Percentiles rank a stretch among this genome's conserved stretches.
These are phyloP conservation scores for Coemansia sp. DNA, from an alignment of 192 early-diverging fungal genomes.

Conservation along the genomic window DNA sequence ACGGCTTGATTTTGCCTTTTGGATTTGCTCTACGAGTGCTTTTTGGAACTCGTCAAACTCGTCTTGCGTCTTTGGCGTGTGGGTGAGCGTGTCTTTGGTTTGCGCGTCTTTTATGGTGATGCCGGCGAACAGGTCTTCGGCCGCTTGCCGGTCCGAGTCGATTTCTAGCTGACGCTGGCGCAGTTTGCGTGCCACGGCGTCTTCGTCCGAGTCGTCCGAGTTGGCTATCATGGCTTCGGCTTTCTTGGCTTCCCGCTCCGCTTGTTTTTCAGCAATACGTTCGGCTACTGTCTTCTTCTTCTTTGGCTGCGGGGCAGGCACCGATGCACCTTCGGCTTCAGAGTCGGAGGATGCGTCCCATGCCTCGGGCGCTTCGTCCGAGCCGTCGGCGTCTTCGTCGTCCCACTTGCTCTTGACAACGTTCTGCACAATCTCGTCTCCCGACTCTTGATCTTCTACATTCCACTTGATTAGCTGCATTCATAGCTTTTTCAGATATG, in stretches of 20 bases:
- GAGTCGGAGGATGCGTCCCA: conserved; percentile 62
- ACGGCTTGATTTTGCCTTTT: conserved; percentile 46
- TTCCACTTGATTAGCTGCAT: not conserved
- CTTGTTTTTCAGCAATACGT: conserved; percentile 64
- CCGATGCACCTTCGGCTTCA: conserved; percentile 43
- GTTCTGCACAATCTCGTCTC: conserved; percentile 6
- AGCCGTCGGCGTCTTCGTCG: conserved; percentile 65
- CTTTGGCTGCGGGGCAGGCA: conserved; percentile 26
- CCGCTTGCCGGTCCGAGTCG: conserved; percentile 64
- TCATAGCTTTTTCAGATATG: not conserved
- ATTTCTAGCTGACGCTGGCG: conserved; percentile 60
- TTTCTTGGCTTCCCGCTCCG: conserved; percentile 44
- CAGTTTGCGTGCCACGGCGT: conserved; percentile 43
- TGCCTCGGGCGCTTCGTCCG: conserved; percentile 60
- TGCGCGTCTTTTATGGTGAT: conserved; percentile 56
- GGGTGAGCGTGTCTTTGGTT: conserved; percentile 22
- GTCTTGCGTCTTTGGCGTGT: conserved; percentile 65
- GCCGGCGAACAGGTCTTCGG: conserved; percentile 65
- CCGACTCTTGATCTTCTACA: conserved; percentile 2
- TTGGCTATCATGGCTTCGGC: conserved; percentile 46
- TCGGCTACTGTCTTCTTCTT: conserved; percentile 59
- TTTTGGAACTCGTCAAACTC: conserved; percentile 67
- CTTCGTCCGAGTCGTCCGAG: conserved; percentile 49
- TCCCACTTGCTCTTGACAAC: conserved; percentile 55
- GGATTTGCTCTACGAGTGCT: conserved; percentile 62